These are phyloP conservation scores for Candida nanaspora DNA, from an alignment of 805 yeast species.

Conservation along the genomic window DNA sequence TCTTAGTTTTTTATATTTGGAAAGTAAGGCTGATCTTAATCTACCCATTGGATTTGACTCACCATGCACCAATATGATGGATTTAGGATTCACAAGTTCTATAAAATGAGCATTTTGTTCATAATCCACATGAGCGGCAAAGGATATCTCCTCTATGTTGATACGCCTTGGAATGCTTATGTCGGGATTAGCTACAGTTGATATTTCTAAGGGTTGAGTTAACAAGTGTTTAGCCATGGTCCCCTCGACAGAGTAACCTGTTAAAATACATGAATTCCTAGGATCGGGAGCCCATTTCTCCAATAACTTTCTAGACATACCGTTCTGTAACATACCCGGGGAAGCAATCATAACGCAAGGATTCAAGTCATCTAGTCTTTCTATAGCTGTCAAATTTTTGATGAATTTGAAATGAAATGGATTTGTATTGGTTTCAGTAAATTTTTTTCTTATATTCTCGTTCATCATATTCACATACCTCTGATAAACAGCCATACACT, in stretches of 20 bases:
- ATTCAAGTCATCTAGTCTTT: conserved; percentile 84
- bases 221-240: conserved; percentile 90
- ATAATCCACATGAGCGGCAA: conserved; percentile 99
- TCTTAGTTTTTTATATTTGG: conserved; percentile 74
- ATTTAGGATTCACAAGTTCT: conserved; percentile 76
- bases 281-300: conserved; percentile 98
- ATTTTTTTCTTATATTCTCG: conserved; percentile 71
- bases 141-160: conserved; percentile 86
- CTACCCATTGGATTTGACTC: conserved; percentile 99
- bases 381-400: conserved; percentile 70
- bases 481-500: conserved; percentile 96
- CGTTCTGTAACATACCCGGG: conserved; percentile 98
- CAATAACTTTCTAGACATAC: conserved; percentile 81
- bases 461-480: conserved; percentile 97
- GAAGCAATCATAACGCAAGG: conserved; percentile 95
- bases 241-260: conserved; percentile 98
- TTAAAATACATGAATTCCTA: conserved; percentile 75
- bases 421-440: conserved; percentile 71
- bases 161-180: conserved; percentile 79
- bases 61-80: conserved; percentile 91
- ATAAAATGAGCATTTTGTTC: conserved; percentile 89
- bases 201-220: conserved; percentile 87
- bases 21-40: conserved; percentile 81
- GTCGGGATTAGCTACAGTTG: conserved; percentile 76
- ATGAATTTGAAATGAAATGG: conserved; percentile 89